Evolutionary conservation across 768 basidiomycete species (phyloP), one percentile per base, ranked within the genome.

Genomic region (Suillus weaverae): DNA sequence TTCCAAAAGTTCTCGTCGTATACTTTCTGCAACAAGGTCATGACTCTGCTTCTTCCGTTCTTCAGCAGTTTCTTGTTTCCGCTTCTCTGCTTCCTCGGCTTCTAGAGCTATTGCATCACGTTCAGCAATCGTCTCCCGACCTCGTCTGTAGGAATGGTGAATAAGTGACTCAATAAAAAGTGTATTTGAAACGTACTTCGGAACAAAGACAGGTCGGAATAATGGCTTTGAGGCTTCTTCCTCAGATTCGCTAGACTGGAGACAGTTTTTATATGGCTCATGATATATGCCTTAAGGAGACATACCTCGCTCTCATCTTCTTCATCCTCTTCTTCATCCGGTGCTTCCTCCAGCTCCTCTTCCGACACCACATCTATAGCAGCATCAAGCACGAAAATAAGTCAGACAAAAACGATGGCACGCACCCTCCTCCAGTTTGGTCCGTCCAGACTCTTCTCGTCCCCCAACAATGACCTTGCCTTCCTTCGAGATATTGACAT

Each of bases 181-280:
- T 22, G 11, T 22, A 20, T 30, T 35, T 36, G 41, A 3, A 57
- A 78, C 90, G 64, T 73, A 96, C 96, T 99, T 99, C 62, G 92
- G 92, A 20, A 99, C 86, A 75, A 98, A 99, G 0, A 97, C 91
- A 2, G 97, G 97, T 67, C 96, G 83, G 77, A 97, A 95, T 67
- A 89, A 86, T 7, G 87, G 79, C 74, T 91, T 90, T 5, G 88
- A 85, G 51, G 86, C 81, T 73, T 89, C 88, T 64, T 92, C 92
- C 71, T 94, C 92, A n/a, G 80, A 81, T 79, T 96, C 94, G 76
- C 92, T 94, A 43, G 92, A 92, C 90, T 94, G 64, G 54, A 33
- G 62, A 68, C 62, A 57, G 65, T 71, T 57, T 72, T 70, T 54
- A 30, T 66, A 60, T 61, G 62, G n/a, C n/a, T n/a, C 61, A 67